Evolutionary conservation across 345 rosid genomes (phyloP).

Genomic region (Pugionium cornutum): DNA sequence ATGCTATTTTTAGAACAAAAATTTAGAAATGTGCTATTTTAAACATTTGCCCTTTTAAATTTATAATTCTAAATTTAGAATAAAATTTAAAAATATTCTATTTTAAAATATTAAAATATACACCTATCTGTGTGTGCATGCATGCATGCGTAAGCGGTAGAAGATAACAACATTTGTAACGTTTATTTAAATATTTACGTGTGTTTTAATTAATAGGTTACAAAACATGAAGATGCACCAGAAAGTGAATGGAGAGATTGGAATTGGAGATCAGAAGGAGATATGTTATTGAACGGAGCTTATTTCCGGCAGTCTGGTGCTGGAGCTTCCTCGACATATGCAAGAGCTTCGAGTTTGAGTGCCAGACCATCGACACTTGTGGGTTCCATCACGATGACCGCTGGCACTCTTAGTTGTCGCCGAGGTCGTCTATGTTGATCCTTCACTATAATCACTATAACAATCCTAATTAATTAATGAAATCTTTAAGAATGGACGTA

Average conservation of each 20-base stretch:
- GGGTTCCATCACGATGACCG: conserved; percentile 54
- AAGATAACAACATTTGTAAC: neutral
- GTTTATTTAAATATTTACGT: neutral
- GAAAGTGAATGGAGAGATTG: conserved; percentile 63
- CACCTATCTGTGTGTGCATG: too few relatives aligned
- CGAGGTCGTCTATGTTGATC: conserved; percentile 58
- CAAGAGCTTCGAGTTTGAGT: conserved; percentile 71
- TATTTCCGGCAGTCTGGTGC: conserved; percentile 61
- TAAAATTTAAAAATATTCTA: too few relatives aligned
- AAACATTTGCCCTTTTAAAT: too few relatives aligned
- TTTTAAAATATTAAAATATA: too few relatives aligned
- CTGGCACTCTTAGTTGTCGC: conserved; percentile 63
- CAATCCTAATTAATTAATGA: too few relatives aligned
- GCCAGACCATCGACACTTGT: conserved; percentile 74
- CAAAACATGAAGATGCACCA: conserved; percentile 71
- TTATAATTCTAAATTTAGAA: too few relatives aligned
- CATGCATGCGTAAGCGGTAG: too few relatives aligned
- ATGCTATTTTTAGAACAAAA: too few relatives aligned
- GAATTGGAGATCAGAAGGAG: too few relatives aligned
- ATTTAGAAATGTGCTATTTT: too few relatives aligned
- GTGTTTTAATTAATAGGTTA: conserved; percentile 46
- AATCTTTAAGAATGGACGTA: too few relatives aligned
- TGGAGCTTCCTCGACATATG: conserved; percentile 52
- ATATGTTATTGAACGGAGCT: conserved; percentile 70
- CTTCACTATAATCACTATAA: too few relatives aligned